Evolutionary conservation across 768 basidiomycete genomes (phyloP), one percentile per base, ranked within the genome.

Genomic region (Auriscalpium orientale): DNA sequence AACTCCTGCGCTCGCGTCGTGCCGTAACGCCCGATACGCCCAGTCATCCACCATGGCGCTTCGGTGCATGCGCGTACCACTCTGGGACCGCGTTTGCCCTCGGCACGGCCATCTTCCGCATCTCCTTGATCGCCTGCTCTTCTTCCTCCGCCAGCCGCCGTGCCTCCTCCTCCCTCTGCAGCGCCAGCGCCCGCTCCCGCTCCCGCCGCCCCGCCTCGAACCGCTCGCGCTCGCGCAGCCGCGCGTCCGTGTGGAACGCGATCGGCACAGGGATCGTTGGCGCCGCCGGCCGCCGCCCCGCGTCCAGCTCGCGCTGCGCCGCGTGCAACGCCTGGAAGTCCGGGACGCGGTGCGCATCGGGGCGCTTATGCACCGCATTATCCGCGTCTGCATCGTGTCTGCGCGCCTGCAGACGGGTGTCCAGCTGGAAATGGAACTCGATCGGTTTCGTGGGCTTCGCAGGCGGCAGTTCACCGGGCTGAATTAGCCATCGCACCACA

Each of bases 1-100:
- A 28, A 28, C 22, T 3, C 2, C 37, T 51, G 34, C 22, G 10
- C 50, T 12, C 11, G 37, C 50, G 33, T 38, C 16, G 12, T 35
- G 50, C 37, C n/a, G 33, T 15, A 51, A 36, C 28, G 28, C 28
- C 28, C 28, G 28, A 28, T 28, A 7, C 1, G 28, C 28, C 28
- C 28, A 33, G 9, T 38, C 70, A 58, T n/a, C n/a, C n/a, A 36
- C 67, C 64, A 67, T 69, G 70, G 66, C 73, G 80, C 78, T 77
- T 87, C 62, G 85, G 85, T 66, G 79, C 81, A 45, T 78, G 77
- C 61, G 79, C 82, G 63, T 90, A 90, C 88, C 88, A 90, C 60
- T 82, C 84, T 11, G 88, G 88, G 22, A 90, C 76, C 62, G 80
- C 80, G 66, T 89, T 76, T 47, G 88, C 88, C 68, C 75, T 81